phyloP scores from a whole-genome alignment of 2,329 filamentous ascomycete species.

The Venturia pyrina region DNA sequence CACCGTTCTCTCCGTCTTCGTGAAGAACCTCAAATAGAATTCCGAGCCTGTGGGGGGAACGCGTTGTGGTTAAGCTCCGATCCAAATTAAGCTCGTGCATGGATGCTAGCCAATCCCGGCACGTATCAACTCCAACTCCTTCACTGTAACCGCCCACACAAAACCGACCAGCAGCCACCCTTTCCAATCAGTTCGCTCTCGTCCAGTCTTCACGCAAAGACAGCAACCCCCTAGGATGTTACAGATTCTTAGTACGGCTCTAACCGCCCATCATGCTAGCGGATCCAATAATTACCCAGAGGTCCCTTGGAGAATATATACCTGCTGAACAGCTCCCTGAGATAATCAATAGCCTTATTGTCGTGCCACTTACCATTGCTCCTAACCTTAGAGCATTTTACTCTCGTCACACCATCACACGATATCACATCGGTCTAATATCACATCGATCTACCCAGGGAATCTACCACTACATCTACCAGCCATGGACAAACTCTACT shows the following conservation, averaged over 20 bases:
- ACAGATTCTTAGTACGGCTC: not conserved
- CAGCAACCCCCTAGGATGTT: not conserved
- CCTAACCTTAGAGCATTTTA: not conserved
- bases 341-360: not conserved
- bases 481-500: constrained; percentile 6
- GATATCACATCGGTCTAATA: not conserved
- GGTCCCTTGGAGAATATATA: constrained; percentile 1
- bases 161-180: not conserved
- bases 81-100: constrained; percentile 5
- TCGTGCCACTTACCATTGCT: constrained; percentile 1
- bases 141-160: not conserved
- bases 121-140: not conserved
- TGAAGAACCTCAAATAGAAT: not conserved
- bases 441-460: not conserved
- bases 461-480: not conserved
- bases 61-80: not conserved
- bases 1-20: not conserved
- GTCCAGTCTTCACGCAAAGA: not conserved
- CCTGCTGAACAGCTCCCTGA: not conserved
- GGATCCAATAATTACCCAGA: constrained; percentile 4
- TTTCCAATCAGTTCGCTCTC: not conserved
- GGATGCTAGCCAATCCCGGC: not conserved
- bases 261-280: not conserved
- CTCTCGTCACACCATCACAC: not conserved
- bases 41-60: not conserved